Conservation (phyloP, 1,139 yeast species). For the Blastobotrys illinoisensis region DNA sequence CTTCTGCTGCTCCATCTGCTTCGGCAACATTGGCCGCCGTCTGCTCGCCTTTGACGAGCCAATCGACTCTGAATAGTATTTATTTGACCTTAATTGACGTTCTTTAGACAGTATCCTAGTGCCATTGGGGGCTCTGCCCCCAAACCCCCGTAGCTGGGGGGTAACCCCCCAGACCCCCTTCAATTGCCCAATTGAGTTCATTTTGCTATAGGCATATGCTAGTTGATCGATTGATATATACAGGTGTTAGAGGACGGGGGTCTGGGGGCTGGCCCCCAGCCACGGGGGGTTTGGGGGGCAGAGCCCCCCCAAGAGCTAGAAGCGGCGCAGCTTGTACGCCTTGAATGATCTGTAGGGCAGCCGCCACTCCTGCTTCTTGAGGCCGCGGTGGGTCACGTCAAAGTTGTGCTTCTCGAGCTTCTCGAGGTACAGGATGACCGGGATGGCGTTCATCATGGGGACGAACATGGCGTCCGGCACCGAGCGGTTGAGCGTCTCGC, state of each 20-base stretch:
- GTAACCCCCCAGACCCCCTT: no score
- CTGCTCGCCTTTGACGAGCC: constrained; percentile 22
- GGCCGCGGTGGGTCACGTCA: constrained; percentile 48
- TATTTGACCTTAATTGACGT: background rate
- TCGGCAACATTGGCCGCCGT: constrained; percentile 68
- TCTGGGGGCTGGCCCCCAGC: no score
- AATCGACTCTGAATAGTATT: background rate
- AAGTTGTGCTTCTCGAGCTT: constrained; percentile 60
- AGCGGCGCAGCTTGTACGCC: constrained; percentile 42
- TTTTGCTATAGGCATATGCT: no score
- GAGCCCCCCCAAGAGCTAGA: no score
- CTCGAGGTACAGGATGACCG: constrained; percentile 57
- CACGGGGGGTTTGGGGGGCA: no score
- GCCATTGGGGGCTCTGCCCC: no score
- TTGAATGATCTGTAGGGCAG: constrained; percentile 63
- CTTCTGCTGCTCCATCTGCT: constrained; percentile 62
- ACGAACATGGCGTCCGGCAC: constrained; percentile 63
- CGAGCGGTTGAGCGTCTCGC: constrained; percentile 30
- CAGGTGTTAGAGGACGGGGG: background rate
- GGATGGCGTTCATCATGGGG: constrained; percentile 61
- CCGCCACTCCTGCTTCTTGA: constrained; percentile 61
- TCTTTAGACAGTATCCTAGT: background rate
- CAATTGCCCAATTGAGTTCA: no score
- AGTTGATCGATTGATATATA: background rate
- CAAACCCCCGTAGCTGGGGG: no score